Conservation (phyloP, 306 rosid genomes). For the Acacia confusa region DNA sequence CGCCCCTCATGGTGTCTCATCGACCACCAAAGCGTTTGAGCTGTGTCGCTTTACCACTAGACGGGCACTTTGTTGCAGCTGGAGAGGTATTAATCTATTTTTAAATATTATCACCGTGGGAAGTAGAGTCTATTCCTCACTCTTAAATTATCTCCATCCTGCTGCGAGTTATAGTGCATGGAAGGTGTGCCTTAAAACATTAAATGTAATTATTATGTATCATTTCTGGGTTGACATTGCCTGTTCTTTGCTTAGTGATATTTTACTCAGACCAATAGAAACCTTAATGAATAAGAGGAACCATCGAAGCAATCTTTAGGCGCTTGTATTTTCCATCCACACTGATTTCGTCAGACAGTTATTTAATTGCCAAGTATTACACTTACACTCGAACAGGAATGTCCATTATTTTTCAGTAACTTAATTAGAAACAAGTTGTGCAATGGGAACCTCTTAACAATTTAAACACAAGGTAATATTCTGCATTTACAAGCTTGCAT, state of each 20-base stretch:
- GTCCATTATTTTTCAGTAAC: background rate
- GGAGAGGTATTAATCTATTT: constrained; percentile 59
- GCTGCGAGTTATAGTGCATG: background rate
- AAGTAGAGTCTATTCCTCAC: background rate
- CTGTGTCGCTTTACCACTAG: constrained; percentile 68
- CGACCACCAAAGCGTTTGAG: constrained; percentile 58
- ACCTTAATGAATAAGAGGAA: background rate
- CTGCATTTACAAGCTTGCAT: background rate
- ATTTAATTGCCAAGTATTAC: background rate
- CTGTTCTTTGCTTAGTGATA: constrained; percentile 9
- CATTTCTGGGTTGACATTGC: background rate
- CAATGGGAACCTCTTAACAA: background rate
- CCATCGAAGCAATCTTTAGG: background rate
- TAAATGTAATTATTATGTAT: background rate
- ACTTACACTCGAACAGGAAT: background rate
- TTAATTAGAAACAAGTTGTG: background rate
- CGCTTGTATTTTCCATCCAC: background rate
- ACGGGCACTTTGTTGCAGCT: constrained; percentile 68
- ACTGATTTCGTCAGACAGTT: background rate
- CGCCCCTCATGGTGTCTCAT: constrained; percentile 63
- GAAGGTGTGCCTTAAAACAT: constrained; percentile 4
- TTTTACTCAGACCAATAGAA: constrained; percentile 18
- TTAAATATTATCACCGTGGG: constrained; percentile 12
- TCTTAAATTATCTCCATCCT: constrained; percentile 15
- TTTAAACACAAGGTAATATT: background rate